Conservation (phyloP, 495 filamentous ascomycete species). For the Neurospora sp. region DNA sequence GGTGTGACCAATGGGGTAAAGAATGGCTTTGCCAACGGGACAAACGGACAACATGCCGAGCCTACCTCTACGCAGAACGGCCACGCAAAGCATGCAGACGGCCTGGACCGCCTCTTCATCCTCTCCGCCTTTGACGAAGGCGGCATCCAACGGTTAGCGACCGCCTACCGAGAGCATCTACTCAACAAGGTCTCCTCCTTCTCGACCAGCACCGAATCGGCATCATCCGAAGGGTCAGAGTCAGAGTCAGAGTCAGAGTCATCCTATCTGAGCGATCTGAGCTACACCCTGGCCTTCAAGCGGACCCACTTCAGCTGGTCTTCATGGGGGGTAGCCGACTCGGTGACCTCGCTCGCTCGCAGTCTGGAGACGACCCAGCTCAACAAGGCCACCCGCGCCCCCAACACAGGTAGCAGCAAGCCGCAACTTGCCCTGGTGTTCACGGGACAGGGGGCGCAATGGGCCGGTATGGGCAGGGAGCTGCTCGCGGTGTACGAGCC, state of each 20-base stretch:
- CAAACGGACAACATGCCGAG: no score
- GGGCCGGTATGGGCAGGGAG: slow-evolving; percentile 35
- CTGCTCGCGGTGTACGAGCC: slow-evolving; percentile 6
- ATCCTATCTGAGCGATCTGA: slow-evolving; percentile 2
- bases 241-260: no score
- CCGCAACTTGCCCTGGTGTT: slow-evolving; percentile 28
- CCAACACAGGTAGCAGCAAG: slow-evolving; percentile 9
- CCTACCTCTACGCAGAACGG: no score
- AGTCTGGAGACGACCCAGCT: not conserved
- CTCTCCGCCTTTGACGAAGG: slow-evolving; percentile 20
- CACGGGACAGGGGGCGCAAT: slow-evolving; percentile 24
- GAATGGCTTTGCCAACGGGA: no score
- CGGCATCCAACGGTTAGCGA: slow-evolving; percentile 11
- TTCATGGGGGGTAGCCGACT: not conserved
- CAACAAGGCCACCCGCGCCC: not conserved
- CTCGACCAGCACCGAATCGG: no score
- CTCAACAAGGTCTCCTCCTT: no score
- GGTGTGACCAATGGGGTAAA: no score
- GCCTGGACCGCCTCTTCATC: slow-evolving; percentile 12
- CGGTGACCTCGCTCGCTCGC: not conserved
- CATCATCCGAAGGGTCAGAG: no score
- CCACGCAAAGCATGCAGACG: no score
- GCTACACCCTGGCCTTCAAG: slow-evolving; percentile 13
- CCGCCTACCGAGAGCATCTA: not conserved
- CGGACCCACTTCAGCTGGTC: slow-evolving; percentile 1